Percentiles rank a stretch among this genome's conserved stretches.
Conservation (phyloP, 2,329 filamentous ascomycete genomes). For the Zopfia rhizophila region DNA sequence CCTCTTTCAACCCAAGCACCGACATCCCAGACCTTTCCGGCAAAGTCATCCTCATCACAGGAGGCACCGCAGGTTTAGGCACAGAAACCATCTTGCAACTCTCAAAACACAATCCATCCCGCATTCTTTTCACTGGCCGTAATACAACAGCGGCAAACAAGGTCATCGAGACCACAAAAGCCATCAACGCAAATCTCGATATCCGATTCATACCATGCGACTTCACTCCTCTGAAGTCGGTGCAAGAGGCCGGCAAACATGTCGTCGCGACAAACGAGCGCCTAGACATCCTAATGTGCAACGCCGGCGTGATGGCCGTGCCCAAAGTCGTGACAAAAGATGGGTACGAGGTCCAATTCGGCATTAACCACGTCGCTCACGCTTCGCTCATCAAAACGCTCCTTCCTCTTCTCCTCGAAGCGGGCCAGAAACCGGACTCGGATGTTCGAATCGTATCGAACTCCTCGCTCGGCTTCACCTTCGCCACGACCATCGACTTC, state of each 20-base stretch:
- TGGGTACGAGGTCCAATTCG: constrained; percentile 57
- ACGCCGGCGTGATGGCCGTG: constrained; percentile 47
- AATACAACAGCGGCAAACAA: constrained; percentile 41
- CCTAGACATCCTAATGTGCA: constrained; percentile 53
- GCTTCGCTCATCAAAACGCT: constrained; percentile 53
- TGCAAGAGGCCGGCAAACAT: constrained; percentile 66
- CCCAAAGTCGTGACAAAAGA: constrained; percentile 44
- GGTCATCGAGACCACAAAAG: constrained; percentile 42
- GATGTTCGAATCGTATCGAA: constrained; percentile 41
- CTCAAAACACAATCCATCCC: constrained; percentile 49
- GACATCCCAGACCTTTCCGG: constrained; percentile 23
- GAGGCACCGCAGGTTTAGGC: constrained; percentile 52
- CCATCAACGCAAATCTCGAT: constrained; percentile 30
- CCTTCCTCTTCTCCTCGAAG: constrained; percentile 46
- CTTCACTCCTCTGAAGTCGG: constrained; percentile 39
- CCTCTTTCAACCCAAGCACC: too few species aligned
- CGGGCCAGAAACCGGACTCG: constrained; percentile 53
- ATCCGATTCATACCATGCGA: constrained; percentile 44
- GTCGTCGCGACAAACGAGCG: constrained; percentile 2
- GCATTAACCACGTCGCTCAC: constrained; percentile 57
- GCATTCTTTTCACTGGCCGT: constrained; percentile 60
- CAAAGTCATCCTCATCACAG: constrained; percentile 23
- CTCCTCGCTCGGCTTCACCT: neutral
- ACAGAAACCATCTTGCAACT: constrained; percentile 50
- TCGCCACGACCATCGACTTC: constrained; percentile 1